Evolutionary conservation across 306 rosid genomes (phyloP), one percentile per base, ranked within the genome.

Genomic region (Sicyos edulis): DNA sequence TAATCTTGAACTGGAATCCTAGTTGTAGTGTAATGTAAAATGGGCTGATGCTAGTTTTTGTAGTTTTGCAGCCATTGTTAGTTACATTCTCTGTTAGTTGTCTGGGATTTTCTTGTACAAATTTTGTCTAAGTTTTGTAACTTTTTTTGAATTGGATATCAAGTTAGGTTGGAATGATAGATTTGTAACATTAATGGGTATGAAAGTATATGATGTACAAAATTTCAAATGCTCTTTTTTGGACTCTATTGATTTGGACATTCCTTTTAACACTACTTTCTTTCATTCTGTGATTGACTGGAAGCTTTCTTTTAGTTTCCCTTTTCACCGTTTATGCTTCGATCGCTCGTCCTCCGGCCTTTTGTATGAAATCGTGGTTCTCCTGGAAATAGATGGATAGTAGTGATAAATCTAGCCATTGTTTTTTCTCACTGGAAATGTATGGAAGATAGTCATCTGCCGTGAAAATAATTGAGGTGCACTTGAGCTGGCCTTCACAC

Each of bases 231-330:
- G 26, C 20, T 2, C 69, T 37, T 62, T 60, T 62, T 37, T 37
- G 69, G 69, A 26, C 51, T 63, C 11, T 34, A 51, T 15, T 63
- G 69, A 63, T 51, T 63, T 63, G 69, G 51, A 24, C 19, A 34
- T 37, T 63, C 20, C 26, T 63, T 63, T 61, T 34, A 60, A 26
- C 66, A 13, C 49, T 29, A 34, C 20, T 60, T 60, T 26, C 44
- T 60, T 61, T 47, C 68, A 32, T 61, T 45, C 10, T 61, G 49
- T n/a, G 49, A 42, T 3, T 34, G 68, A 61, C 17, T 61, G 49
- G 49, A 49, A 32, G 68, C 6, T 15, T 34, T 37, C 14, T 62
- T 37, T 63, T 37, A 32, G 19, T 63, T 61, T 61, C 21, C 14
- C 11, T 61, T 32, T 61, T 61, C 6, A 0, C 11, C 32, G n/a